Evolutionary conservation across 306 rosid genomes (phyloP).

Genomic region (Luffa acutangula): DNA sequence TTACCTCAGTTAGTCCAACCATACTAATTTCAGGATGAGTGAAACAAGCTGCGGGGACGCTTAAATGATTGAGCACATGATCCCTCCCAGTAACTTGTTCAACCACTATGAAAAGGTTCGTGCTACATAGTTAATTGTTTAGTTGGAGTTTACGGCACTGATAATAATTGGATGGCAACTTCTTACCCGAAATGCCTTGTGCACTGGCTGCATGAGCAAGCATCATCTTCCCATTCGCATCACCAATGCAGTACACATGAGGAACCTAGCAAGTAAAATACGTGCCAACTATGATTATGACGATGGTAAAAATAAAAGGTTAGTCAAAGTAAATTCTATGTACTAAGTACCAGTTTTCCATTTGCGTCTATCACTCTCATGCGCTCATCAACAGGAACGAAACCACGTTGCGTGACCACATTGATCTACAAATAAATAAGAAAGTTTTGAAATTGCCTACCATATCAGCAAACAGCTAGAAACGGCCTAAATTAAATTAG

Average conservation of each 20-base stretch:
- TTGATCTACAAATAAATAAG: conserved; percentile 50
- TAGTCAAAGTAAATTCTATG: conserved; percentile 9
- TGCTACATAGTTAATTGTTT: not conserved
- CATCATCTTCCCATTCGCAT: conserved; percentile 98
- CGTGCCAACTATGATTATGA: conserved; percentile 16
- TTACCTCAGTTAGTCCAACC: conserved; percentile 94
- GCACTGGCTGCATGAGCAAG: conserved; percentile 99
- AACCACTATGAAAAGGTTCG: conserved; percentile 40
- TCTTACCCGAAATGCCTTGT: conserved; percentile 84
- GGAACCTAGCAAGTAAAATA: conserved; percentile 59
- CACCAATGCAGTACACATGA: conserved; percentile 82
- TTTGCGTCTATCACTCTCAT: conserved; percentile 69
- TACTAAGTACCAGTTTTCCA: conserved; percentile 61
- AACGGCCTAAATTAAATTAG: not conserved
- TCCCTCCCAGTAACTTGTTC: conserved; percentile 95
- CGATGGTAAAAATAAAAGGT: not conserved
- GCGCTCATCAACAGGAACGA: conserved; percentile 88
- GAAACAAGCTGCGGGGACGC: conserved; percentile 95
- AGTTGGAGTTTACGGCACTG: not conserved
- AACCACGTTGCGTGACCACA: conserved; percentile 78
- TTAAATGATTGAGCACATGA: conserved; percentile 83
- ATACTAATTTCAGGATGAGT: conserved; percentile 90
- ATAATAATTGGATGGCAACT: conserved; percentile 6
- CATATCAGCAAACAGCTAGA: not conserved
- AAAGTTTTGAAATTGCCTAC: not conserved